Evolutionary conservation across 164 flowering plant genomes (phyloP).

Genomic region (Chimonanthus salicifolius): DNA sequence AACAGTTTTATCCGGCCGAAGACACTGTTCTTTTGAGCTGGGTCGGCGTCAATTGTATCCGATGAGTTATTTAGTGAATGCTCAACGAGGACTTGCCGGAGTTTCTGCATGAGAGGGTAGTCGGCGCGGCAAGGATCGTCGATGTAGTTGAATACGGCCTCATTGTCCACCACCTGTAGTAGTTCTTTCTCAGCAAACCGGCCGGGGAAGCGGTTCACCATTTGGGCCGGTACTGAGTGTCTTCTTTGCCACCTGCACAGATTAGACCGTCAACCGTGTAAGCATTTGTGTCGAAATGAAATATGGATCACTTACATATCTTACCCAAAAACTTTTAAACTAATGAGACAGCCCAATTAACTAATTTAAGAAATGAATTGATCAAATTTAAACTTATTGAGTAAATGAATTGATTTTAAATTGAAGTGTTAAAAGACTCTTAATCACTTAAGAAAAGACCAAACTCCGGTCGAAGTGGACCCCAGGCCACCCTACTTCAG

Average conservation of each 20-base stretch:
- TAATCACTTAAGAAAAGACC: too few species aligned
- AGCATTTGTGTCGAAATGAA: too few species aligned
- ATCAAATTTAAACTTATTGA: too few species aligned
- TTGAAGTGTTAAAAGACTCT: too few species aligned
- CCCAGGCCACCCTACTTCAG: too few species aligned
- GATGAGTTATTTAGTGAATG: conserved; percentile 8
- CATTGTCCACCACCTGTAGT: conserved; percentile 15
- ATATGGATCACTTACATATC: too few species aligned
- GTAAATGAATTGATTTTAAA: too few species aligned
- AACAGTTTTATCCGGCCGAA: conserved; percentile 14
- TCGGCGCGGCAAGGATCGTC: conserved; percentile 18
- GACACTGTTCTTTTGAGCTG: not conserved
- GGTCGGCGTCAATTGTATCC: not conserved
- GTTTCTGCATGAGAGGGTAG: conserved; percentile 18
- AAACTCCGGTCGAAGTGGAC: too few species aligned
- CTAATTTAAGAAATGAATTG: too few species aligned
- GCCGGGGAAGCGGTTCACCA: conserved; percentile 20
- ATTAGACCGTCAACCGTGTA: not conserved
- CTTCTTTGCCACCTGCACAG: conserved; percentile 15
- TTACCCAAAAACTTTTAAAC: too few species aligned
- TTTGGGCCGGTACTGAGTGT: conserved; percentile 14
- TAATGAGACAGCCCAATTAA: too few species aligned
- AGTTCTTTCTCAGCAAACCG: conserved; percentile 17
- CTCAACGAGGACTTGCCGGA: conserved; percentile 17
- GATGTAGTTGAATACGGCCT: conserved; percentile 13